Conservation (phyloP, 306 rosid genomes). For the Notholithocarpus densiflorus region DNA sequence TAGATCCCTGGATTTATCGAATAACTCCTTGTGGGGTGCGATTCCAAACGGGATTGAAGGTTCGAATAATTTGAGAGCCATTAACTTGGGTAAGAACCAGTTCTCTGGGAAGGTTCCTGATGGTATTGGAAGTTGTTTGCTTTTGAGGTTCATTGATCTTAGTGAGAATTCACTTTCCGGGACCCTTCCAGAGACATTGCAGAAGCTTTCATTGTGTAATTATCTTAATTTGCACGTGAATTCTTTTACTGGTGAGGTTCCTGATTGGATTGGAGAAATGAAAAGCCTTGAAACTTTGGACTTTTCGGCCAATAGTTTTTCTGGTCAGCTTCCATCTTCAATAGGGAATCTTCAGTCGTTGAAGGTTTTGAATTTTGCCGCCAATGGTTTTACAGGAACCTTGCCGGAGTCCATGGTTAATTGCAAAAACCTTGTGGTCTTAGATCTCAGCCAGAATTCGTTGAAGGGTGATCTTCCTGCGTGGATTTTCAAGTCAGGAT, state of each 20-base stretch:
- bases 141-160: conserved; percentile 81
- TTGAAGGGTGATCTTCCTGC: conserved; percentile 69
- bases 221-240: conserved; percentile 56
- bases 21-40: conserved; percentile 69
- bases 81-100: conserved; percentile 61
- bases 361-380: conserved; percentile 67
- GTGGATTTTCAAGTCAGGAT: conserved; percentile 67
- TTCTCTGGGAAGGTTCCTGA: conserved; percentile 66
- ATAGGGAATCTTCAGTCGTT: conserved; percentile 59
- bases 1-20: conserved; percentile 74
- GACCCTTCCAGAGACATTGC: conserved; percentile 59
- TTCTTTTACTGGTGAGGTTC: conserved; percentile 67
- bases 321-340: conserved; percentile 67
- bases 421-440: conserved; percentile 50
- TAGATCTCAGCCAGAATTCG: conserved; percentile 72
- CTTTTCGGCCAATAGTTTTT: conserved; percentile 64
- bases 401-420: conserved; percentile 63
- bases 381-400: conserved; percentile 63
- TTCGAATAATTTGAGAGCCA: conserved; percentile 61
- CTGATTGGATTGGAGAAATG: conserved; percentile 81
- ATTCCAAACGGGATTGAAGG: conserved; percentile 51
- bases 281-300: conserved; percentile 69
- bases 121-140: conserved; percentile 85
- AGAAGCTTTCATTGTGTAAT: conserved; percentile 57
- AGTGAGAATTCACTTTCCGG: conserved; percentile 75